Evolutionary conservation across 495 filamentous ascomycete genomes (phyloP), one percentile per base, ranked within the genome.

Genomic region (Staphylotrichum tortipilum): DNA sequence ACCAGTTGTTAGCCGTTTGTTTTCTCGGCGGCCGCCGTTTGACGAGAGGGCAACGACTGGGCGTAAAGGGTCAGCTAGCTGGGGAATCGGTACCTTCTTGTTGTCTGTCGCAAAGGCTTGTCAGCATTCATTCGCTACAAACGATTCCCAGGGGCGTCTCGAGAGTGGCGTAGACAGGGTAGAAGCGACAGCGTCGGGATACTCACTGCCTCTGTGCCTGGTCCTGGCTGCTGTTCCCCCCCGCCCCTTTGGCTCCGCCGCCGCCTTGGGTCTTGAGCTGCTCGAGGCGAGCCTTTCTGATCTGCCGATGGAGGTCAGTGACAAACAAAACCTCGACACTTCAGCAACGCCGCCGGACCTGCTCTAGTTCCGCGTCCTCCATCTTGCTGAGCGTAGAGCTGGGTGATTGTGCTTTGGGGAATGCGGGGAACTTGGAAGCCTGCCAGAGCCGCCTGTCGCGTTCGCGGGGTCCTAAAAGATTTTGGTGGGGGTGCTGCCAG

Each of bases 331-430:
- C 5, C 14, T 4, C 18, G 19, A 41, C 10, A 7, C n/a, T 23
- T n/a, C 4, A n/a, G 7, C 5, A 9, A 19, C 11, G 29, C 23
- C 12, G 21, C 49, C 70, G 50, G 48, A 88, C 86, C 74, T 87
- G 80, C 66, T 90, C 88, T 46, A 94, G 69, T 63, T 94, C 88
- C 62, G 84, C 76, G 73, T 94, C 88, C n/a, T 82, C 84, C 88
- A 92, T 89, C 71, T 47, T 44, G 19, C 18, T 14, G 4, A 28
- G 14, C 11, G 23, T 44, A 11, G 34, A 7, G 11, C 9, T 12
- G 36, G n/a, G n/a, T n/a, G n/a, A n/a, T n/a, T n/a, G n/a, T n/a
- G n/a, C n/a, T 14, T 21, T 12, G 24, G 15, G 7, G 24, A 22
- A 22, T 39, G 35, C 24, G 45, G 45, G 45, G 45, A 47, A 22